Percentiles rank a stretch among this genome's conserved stretches.
Evolutionary conservation across 768 basidiomycete genomes (phyloP).

Genomic region (Punctularia strigosozonata): DNA sequence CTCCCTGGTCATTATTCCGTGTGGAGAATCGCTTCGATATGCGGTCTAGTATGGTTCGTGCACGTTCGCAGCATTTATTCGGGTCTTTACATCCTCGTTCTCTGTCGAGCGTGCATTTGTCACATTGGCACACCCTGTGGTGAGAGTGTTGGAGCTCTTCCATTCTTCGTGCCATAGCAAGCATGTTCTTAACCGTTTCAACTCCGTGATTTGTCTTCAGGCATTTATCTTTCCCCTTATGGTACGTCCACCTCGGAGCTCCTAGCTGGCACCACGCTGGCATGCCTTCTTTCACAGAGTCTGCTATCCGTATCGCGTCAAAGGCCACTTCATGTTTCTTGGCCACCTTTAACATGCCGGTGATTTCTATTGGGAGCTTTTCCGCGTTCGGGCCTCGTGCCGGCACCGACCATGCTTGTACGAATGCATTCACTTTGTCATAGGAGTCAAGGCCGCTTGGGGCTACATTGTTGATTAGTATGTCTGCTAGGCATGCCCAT

Average conservation of each 20-base stretch:
- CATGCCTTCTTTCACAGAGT: background rate
- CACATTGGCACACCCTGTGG: background rate
- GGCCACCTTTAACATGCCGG: background rate
- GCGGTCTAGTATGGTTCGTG: background rate
- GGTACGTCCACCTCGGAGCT: background rate
- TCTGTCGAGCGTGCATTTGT: background rate
- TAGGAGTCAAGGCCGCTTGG: background rate
- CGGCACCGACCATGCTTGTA: background rate
- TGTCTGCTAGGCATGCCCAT: background rate
- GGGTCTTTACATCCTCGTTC: background rate
- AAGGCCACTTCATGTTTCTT: background rate
- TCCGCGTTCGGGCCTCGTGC: background rate
- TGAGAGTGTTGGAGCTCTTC: background rate
- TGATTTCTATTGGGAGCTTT: background rate
- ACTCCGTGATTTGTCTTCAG: background rate
- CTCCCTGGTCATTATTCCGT: background rate
- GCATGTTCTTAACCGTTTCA: background rate
- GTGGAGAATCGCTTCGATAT: background rate
- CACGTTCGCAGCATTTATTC: background rate
- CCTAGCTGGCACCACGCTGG: background rate
- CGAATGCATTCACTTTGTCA: background rate
- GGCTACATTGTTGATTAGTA: background rate
- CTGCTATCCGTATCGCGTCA: background rate
- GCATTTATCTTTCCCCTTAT: background rate
- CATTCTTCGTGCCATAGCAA: background rate